Percentiles rank a stretch among this genome's conserved stretches.
These are phyloP conservation scores for Abrus pulchellus DNA, from an alignment of 306 rosid genomes.

Conservation along the genomic window DNA sequence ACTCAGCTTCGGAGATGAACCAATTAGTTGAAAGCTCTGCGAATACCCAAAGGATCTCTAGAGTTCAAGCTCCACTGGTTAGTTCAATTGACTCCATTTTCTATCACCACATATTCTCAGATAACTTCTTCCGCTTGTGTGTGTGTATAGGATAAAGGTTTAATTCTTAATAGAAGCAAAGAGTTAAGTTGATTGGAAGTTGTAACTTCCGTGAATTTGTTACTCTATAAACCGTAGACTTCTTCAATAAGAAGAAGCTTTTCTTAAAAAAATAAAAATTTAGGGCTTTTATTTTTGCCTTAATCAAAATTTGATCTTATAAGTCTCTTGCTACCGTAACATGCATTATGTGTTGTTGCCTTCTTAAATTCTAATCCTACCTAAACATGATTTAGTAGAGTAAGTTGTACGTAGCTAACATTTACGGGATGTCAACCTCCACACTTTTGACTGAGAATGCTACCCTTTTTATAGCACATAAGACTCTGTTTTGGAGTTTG, in stretches of 20 bases:
- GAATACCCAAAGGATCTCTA: slow-evolving; percentile 74
- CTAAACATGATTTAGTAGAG: slow-evolving; percentile 8
- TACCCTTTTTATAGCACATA: neutral
- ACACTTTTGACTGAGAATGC: neutral
- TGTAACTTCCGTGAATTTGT: slow-evolving; percentile 16
- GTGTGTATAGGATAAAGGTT: neutral
- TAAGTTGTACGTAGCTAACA: neutral
- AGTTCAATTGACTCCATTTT: slow-evolving; percentile 46
- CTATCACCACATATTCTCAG: slow-evolving; percentile 2
- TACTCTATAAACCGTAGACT: slow-evolving; percentile 30
- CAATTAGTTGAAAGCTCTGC: slow-evolving; percentile 69
- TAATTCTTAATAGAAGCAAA: neutral
- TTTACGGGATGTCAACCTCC: slow-evolving; percentile 6
- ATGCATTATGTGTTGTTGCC: slow-evolving; percentile 27
- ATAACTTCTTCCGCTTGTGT: slow-evolving; percentile 5
- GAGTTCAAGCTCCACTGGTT: slow-evolving; percentile 98
- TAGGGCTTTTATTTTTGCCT: slow-evolving; percentile 36
- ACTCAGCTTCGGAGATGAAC: slow-evolving; percentile 68
- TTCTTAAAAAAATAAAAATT: too few species aligned
- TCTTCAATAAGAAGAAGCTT: slow-evolving; percentile 34
- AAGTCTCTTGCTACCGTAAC: slow-evolving; percentile 28
- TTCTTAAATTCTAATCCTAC: slow-evolving; percentile 31
- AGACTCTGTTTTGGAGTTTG: too few species aligned
- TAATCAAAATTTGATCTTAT: slow-evolving; percentile 40
- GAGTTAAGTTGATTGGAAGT: slow-evolving; percentile 28